phyloP scores from a whole-genome alignment of 768 basidiomycete species.

The Cyathus striatus region DNA sequence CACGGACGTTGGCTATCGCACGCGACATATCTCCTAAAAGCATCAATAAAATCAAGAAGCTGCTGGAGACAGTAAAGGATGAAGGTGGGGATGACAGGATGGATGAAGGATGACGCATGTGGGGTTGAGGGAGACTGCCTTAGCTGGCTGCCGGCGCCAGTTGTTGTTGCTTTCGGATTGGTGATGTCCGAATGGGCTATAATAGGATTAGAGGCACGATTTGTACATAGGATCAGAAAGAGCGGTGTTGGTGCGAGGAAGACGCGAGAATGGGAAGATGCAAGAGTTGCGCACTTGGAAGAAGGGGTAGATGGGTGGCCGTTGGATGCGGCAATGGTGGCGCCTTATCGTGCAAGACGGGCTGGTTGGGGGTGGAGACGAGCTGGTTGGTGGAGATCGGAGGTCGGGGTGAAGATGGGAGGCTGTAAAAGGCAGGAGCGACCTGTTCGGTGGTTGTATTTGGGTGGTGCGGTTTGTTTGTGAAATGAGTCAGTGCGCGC shows the following conservation, averaged over 20 bases:
- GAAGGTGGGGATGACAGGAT: conserved; percentile 57
- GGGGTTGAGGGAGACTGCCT: no score
- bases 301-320: no score
- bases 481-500: conserved; percentile 1
- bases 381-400: no score
- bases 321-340: conserved; percentile 14
- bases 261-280: conserved; percentile 2
- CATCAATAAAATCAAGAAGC: conserved; percentile 73
- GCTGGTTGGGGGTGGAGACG: neutral
- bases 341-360: conserved; percentile 15
- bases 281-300: no score
- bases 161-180: conserved; percentile 22
- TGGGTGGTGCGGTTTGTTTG: conserved; percentile 9
- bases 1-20: conserved; percentile 82
- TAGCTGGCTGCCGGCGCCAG: no score
- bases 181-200: no score
- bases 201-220: no score
- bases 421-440: conserved; percentile 1
- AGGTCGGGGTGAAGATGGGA: conserved; percentile 2
- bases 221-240: no score
- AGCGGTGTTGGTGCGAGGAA: conserved; percentile 5
- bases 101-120: conserved; percentile 64
- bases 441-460: conserved; percentile 5
- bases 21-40: conserved; percentile 94
- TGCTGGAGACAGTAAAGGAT: conserved; percentile 67